Evolutionary conservation across 129 eudicot genomes (phyloP).

Genomic region (Artemisia annua): DNA sequence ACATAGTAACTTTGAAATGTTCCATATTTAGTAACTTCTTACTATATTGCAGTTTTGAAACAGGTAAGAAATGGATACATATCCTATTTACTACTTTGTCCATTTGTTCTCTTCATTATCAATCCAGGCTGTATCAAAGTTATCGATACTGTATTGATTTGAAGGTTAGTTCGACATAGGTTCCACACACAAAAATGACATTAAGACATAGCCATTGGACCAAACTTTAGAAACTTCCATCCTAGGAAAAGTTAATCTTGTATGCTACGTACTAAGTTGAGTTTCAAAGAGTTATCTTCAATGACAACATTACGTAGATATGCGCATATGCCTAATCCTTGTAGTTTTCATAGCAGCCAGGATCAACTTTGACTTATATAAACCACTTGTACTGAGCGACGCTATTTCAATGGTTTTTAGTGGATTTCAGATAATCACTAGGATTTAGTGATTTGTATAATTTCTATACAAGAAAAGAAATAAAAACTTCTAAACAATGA

Average conservation of each 20-base stretch:
- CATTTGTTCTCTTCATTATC: background rate
- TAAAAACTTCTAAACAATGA: background rate
- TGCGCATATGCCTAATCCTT: slow-evolving; percentile 4
- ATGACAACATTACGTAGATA: slow-evolving; percentile 11
- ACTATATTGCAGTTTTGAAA: no score
- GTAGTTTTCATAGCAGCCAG: slow-evolving; percentile 17
- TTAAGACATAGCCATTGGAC: slow-evolving; percentile 7
- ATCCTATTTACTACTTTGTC: background rate
- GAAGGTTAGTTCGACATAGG: slow-evolving; percentile 25
- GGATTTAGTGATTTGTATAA: background rate
- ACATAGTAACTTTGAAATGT: no score
- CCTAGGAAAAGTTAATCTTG: slow-evolving; percentile 14
- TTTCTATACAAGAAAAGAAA: background rate
- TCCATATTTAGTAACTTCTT: no score
- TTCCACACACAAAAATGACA: slow-evolving; percentile 12
- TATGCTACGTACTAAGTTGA: background rate
- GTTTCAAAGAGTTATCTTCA: slow-evolving; percentile 1
- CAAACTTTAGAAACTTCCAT: slow-evolving; percentile 31
- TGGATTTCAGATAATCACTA: background rate
- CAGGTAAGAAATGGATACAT: background rate
- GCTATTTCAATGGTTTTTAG: background rate
- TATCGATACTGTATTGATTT: no score
- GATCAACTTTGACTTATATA: background rate
- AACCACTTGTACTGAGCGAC: background rate
- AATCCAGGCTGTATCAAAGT: background rate